Evolutionary conservation across 805 yeast species (phyloP), one percentile per base, ranked within the genome.

Genomic region (Sugiyamaella smithiae): DNA sequence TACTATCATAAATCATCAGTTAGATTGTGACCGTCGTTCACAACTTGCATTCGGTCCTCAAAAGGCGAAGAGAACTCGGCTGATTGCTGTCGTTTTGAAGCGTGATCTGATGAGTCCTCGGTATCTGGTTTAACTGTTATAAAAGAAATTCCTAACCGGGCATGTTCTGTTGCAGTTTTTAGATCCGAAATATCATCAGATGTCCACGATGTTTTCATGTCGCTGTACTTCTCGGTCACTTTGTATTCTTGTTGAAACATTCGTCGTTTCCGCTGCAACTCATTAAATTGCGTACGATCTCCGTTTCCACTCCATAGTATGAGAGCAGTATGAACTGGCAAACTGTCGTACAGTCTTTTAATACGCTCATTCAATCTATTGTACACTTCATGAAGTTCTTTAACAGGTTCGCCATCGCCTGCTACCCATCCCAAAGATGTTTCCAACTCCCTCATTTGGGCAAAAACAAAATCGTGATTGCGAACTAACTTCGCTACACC

Each of bases 301-400:
- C 88, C 88, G 44, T 76, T 69, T 1, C 86, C 88, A 0, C 87
- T 74, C 57, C 80, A 70, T 1, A 88, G 59, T 1, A 88, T 67
- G 12, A 90, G 56, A 19, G 82, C 65, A 0, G 95, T 75, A 29
- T 81, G 74, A 1, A 68, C 65, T 0, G 95, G 87, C 17, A 85
- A 57, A 1, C 62, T 52, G 1, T 70, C 66, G 59, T 83, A 80
- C 12, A 90, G 66, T 33, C 61, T 62, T 12, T 63, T 54, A 5
- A 90, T 54, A 26, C 82, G 64, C 1, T 57, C 52, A 55, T 78
- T 76, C 8, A 85, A 61, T 4, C 62, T 61, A 9, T 51, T 24
- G 41, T 68, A 67, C 8, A 64, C 60, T 2, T 45, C 52, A 2
- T 54, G 48, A 38, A 57, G 48, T 6, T 59, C 55, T 40, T 53